A percentile compares a stretch with the other conserved stretches of the same genome.
Evolutionary conservation across 345 rosid species (phyloP).

Genomic region (Brassica incana): DNA sequence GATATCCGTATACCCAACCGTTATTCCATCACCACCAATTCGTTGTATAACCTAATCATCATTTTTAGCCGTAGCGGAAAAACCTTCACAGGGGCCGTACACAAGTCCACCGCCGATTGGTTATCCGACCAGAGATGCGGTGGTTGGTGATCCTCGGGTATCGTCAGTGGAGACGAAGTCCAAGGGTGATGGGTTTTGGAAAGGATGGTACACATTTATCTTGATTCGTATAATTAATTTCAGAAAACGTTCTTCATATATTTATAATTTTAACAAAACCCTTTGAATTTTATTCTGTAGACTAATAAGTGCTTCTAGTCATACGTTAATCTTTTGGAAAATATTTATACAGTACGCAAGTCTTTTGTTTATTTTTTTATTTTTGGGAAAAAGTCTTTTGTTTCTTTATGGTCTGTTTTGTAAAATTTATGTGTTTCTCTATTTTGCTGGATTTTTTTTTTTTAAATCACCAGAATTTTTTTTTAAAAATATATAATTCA

Average conservation of each 20-base stretch:
- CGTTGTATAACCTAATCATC: neutral
- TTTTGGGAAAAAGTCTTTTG: no score
- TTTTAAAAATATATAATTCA: neutral
- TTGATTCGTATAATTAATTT: neutral
- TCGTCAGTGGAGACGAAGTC: conserved; percentile 52
- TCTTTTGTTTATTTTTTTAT: no score
- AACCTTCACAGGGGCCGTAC: conserved; percentile 37
- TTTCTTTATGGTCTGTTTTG: neutral
- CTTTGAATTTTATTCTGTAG: neutral
- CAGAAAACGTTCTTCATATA: neutral
- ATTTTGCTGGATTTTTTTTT: neutral
- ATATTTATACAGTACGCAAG: neutral
- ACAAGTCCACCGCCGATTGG: conserved; percentile 57
- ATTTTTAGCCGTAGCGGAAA: conserved; percentile 30
- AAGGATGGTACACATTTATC: conserved; percentile 52
- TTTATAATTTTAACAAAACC: neutral
- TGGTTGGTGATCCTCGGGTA: conserved; percentile 23
- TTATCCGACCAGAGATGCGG: conserved; percentile 50
- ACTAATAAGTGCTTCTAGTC: neutral
- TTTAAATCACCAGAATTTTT: neutral
- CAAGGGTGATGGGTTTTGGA: conserved; percentile 74
- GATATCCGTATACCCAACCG: neutral
- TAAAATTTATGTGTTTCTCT: neutral
- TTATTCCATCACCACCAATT: neutral
- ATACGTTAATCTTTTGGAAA: neutral